Evolutionary conservation across 2,329 filamentous ascomycete genomes (phyloP).

Genomic region (Beauveria asiatica): DNA sequence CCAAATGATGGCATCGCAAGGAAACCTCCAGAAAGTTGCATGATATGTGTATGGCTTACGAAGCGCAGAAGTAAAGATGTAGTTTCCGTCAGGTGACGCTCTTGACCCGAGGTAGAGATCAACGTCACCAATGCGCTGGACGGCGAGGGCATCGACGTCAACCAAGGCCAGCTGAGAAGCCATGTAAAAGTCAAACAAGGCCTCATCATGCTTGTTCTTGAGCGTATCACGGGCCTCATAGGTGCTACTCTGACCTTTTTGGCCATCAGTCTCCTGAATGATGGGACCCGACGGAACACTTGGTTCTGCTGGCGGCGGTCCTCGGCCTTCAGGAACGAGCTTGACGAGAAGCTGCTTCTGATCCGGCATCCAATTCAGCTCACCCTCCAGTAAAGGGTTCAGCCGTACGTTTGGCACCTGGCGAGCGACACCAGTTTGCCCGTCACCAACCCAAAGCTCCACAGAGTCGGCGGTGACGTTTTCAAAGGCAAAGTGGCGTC

Average conservation of each 20-base stretch:
- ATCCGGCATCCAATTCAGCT: neutral
- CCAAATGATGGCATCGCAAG: neutral
- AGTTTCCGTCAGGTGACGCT: slow-evolving; percentile 3
- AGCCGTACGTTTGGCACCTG: neutral
- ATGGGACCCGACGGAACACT: neutral
- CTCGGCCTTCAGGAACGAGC: neutral
- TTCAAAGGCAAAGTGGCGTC: slow-evolving; percentile 1
- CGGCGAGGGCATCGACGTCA: neutral
- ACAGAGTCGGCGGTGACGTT: slow-evolving; percentile 7
- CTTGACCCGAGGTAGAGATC: neutral
- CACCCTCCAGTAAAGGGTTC: neutral
- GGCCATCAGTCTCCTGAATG: slow-evolving; percentile 4
- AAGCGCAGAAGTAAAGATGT: neutral
- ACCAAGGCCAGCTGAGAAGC: slow-evolving; percentile 4
- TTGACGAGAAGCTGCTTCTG: slow-evolving; percentile 7
- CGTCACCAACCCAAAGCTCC: slow-evolving; percentile 5
- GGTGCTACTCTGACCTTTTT: slow-evolving; percentile 5
- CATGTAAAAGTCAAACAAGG: slow-evolving; percentile 1
- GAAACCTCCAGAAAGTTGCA: neutral
- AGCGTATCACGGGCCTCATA: slow-evolving; percentile 6
- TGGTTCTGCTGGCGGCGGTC: neutral
- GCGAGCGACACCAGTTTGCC: neutral
- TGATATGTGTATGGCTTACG: neutral
- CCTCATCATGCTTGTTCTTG: slow-evolving; percentile 6
- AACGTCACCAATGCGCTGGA: neutral